Percentiles rank a stretch among this genome's conserved stretches.
phyloP scores from a whole-genome alignment of 495 filamentous ascomycete species.

The Penicillium bovifimosum region DNA sequence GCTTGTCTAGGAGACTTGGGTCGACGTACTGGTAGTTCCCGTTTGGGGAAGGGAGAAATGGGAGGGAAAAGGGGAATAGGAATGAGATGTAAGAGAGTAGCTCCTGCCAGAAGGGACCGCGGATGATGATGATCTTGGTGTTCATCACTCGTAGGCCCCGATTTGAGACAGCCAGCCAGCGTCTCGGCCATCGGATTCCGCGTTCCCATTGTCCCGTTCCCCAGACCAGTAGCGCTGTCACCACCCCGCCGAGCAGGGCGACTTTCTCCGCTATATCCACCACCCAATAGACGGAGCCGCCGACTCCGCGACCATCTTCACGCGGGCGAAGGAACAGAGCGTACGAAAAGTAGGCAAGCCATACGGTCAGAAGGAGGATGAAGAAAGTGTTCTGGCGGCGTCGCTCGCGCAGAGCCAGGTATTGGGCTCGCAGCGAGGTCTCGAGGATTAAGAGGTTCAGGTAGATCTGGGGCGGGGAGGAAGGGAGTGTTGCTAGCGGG shows the following conservation, averaged over 20 bases:
- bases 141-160: conserved; percentile 87
- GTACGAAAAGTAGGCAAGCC: conserved; percentile 80
- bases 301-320: conserved; percentile 83
- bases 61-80: conserved; percentile 65
- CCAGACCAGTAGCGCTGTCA: conserved; percentile 81
- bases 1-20: conserved; percentile 41
- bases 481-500: conserved; percentile 75
- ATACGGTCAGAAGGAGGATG: conserved; percentile 66
- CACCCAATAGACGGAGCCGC: conserved; percentile 93
- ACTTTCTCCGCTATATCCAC: conserved; percentile 84
- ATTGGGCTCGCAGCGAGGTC: conserved; percentile 87
- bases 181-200: conserved; percentile 87
- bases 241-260: conserved; percentile 76
- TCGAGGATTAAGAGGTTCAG: conserved; percentile 97
- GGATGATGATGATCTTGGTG: conserved; percentile 86
- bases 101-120: conserved; percentile 77
- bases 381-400: conserved; percentile 95
- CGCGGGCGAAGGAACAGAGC: conserved; percentile 82
- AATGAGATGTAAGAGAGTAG: conserved; percentile 62
- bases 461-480: conserved; percentile 95
- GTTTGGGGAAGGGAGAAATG: conserved; percentile 57
- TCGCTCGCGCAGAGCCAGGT: conserved; percentile 80
- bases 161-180: conserved; percentile 85
- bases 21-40: conserved; percentile 67
- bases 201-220: conserved; percentile 93